Evolutionary conservation across 164 flowering plant genomes (phyloP).

Genomic region (Sextonia rubra): DNA sequence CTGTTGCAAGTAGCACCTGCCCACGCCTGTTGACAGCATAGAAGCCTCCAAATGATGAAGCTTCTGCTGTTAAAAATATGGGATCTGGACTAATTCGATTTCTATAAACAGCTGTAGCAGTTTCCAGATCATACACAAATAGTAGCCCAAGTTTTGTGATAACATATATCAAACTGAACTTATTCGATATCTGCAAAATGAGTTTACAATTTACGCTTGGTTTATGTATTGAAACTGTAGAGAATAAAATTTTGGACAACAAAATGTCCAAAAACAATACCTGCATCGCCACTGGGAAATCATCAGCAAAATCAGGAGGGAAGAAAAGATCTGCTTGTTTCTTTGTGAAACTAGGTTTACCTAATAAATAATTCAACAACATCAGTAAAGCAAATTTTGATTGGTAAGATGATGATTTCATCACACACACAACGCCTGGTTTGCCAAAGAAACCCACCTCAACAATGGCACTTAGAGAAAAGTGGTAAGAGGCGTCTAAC

Average conservation of each 20-base stretch:
- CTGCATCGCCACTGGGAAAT: slow-evolving; percentile 99
- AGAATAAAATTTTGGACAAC: not conserved
- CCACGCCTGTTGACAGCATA: slow-evolving; percentile 96
- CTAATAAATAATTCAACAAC: slow-evolving; percentile 31
- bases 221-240: not conserved
- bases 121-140: slow-evolving; percentile 96
- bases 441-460: no score
- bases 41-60: slow-evolving; percentile 91
- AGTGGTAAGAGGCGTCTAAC: no score
- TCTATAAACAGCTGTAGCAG: slow-evolving; percentile 91
- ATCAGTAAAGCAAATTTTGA: no score
- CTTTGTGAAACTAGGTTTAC: slow-evolving; percentile 87
- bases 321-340: slow-evolving; percentile 98
- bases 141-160: slow-evolving; percentile 97
- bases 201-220: not conserved
- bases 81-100: slow-evolving; percentile 99
- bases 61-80: slow-evolving; percentile 95
- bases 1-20: slow-evolving; percentile 91
- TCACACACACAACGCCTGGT: no score
- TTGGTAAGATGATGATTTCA: no score
- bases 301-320: slow-evolving; percentile 99
- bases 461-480: no score
- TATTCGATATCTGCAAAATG: slow-evolving; percentile 79
- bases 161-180: slow-evolving; percentile 80
- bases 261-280: slow-evolving; percentile 27